Conservation (phyloP, 768 basidiomycete genomes). For the Mycena indigotica region DNA sequence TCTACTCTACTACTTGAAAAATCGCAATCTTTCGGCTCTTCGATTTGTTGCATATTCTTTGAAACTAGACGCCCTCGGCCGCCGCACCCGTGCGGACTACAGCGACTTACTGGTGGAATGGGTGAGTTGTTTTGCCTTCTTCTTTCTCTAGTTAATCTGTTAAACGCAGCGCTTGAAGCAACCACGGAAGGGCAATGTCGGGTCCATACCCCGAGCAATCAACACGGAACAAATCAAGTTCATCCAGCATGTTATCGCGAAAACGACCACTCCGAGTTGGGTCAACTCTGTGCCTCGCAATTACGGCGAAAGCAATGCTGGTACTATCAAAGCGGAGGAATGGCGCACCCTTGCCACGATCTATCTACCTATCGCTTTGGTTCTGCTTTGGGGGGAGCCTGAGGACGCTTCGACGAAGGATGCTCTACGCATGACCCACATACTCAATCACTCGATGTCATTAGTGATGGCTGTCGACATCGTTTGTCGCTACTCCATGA, state of each 20-base stretch:
- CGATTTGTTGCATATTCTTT: conserved; percentile 12
- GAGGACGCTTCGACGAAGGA: conserved; percentile 2
- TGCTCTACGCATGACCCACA: conserved; percentile 13
- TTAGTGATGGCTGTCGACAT: conserved; percentile 31
- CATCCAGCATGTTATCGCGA: conserved; percentile 15
- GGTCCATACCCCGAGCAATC: conserved; percentile 14
- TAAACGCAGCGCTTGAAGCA: conserved; percentile 16
- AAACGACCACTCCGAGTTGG: conserved; percentile 18
- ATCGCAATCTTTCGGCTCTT: conserved; percentile 7
- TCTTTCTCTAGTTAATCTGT: conserved; percentile 6
- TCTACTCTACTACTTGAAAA: conserved; percentile 1
- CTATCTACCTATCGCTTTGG: conserved; percentile 30
- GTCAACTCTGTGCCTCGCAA: conserved; percentile 24
- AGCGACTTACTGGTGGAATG: conserved; percentile 14
- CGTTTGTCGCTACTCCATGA: conserved; percentile 25
- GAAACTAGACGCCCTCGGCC: conserved; percentile 2
- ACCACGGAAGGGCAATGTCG: conserved; percentile 7
- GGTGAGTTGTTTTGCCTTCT: conserved; percentile 12
- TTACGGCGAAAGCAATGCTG: conserved; percentile 25
- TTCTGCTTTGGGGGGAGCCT: conserved; percentile 26
- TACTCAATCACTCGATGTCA: conserved; percentile 32
- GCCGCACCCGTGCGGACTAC: conserved; percentile 10
- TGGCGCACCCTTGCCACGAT: conserved; percentile 27
- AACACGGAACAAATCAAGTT: conserved; percentile 18
- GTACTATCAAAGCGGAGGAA: conserved; percentile 35